Base-by-base conservation (phyloP, 2,329 filamentous ascomycete genomes). In the Chalaropsis ovoidea region DNA sequence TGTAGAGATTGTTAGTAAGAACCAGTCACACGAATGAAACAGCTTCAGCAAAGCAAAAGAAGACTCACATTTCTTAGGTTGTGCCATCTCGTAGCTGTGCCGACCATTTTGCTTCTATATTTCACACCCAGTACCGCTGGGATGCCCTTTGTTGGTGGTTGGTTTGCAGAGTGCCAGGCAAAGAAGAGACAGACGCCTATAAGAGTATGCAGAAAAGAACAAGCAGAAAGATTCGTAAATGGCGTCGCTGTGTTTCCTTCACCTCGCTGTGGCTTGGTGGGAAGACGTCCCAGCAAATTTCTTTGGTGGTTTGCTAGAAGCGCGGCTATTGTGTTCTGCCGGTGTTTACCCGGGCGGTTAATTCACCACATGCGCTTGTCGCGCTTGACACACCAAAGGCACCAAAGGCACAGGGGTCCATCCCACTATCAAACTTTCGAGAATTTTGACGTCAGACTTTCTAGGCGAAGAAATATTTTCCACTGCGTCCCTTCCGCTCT, bases 41-140 rank as follows among this genome's bases (percentile, higher is more conserved):
- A 43, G 24, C 19, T 31, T 49, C 17, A 8, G 22, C 19, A 19
- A 31, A 24, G 11, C n/a, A n/a, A n/a, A 54, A 1, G 5, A 11
- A 13, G 52, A 79, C 83, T 75, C 79, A 89, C 87, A 73, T 80
- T 77, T 74, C 83, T 84, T 72, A 91, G 77, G 75, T 83, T 84
- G 74, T 85, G 83, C 84, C 89, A 86, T 71, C 88, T 86, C 76
- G 68, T 66, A 45, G 65, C 67, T 65, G 70, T 67, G 45, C 68
- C 77, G 63, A 80, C 78, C 81, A 83, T 84, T 66, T 70, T 75
- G 71, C 19, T 49, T 45, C 52, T 39, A 42, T 64, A 27, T 62
- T 15, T 35, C 52, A n/a, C 22, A 17, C 27, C 52, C 52, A 56
- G 27, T 31, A 35, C 24, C 27, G 52, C 52, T 35, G 52, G 52